phyloP scores from a whole-genome alignment of 805 yeast genomes.

The Teunomyces atbi region DNA sequence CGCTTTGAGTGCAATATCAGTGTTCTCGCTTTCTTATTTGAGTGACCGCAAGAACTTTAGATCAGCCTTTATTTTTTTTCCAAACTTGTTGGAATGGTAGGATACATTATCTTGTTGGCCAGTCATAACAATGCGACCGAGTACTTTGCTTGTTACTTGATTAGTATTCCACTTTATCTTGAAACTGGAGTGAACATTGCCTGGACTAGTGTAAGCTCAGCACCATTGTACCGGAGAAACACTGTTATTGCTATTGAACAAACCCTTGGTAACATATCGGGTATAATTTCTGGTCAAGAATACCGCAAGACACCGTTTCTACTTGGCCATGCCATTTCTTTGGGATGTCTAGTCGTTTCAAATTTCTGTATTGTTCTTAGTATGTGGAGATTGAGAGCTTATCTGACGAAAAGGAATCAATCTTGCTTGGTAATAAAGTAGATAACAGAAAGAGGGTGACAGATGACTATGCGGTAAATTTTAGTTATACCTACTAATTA shows the following conservation, averaged over 20 bases:
- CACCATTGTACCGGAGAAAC: constrained; percentile 43
- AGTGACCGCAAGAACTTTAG: constrained; percentile 28
- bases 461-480: constrained; percentile 23
- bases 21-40: constrained; percentile 19
- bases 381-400: constrained; percentile 12
- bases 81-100: constrained; percentile 27
- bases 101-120: constrained; percentile 31
- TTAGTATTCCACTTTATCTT: constrained; percentile 35
- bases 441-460: constrained; percentile 16
- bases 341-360: constrained; percentile 30
- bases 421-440: constrained; percentile 17
- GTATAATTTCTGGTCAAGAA: constrained; percentile 45
- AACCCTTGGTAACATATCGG: constrained; percentile 45
- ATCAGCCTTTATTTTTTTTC: constrained; percentile 28
- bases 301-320: constrained; percentile 38
- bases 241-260: constrained; percentile 43
- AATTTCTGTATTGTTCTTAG: constrained; percentile 15
- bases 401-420: constrained; percentile 8
- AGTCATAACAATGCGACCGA: constrained; percentile 27
- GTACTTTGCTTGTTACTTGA: constrained; percentile 36
- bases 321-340: constrained; percentile 40
- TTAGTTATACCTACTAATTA: constrained; percentile 14
- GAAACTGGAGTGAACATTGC: constrained; percentile 40
- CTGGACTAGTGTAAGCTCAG: constrained; percentile 44
- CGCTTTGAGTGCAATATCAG: constrained; percentile 27